Percentiles rank a stretch among this genome's conserved stretches.
phyloP scores from a whole-genome alignment of 768 basidiomycete genomes.

The Boletus fagicola region DNA sequence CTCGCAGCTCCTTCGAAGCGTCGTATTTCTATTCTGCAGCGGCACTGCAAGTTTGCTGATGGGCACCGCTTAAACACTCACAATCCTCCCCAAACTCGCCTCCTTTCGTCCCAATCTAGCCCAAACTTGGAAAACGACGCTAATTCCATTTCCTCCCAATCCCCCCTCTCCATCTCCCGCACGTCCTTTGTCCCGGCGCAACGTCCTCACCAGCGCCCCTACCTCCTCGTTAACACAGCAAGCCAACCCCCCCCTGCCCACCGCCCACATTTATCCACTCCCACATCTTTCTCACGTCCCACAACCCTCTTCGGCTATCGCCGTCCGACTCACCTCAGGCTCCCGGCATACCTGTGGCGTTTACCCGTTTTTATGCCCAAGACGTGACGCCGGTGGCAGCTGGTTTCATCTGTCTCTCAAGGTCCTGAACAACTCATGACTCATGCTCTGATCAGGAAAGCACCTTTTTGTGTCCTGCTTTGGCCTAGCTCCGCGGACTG shows the following conservation, averaged over 20 bases:
- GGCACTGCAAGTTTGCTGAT: conserved; percentile 28
- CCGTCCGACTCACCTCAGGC: conserved; percentile 1
- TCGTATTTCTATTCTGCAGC: conserved; percentile 35
- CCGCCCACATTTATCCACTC: background rate
- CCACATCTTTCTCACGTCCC: conserved; percentile 1
- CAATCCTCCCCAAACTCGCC: conserved; percentile 3
- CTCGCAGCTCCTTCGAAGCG: conserved; percentile 31
- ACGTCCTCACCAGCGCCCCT: background rate
- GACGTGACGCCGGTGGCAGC: background rate
- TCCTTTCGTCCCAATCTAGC: conserved; percentile 19
- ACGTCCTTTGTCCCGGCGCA: background rate
- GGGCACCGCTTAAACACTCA: conserved; percentile 9
- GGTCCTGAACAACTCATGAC: background rate
- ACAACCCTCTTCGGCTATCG: conserved; percentile 15
- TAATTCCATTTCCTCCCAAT: conserved; percentile 3
- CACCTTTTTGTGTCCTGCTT: background rate
- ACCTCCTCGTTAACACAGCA: background rate
- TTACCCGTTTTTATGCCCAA: background rate
- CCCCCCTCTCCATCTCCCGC: background rate
- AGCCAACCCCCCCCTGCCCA: background rate
- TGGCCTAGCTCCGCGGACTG: conserved; percentile 13
- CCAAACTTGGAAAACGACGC: conserved; percentile 5
- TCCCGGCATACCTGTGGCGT: background rate
- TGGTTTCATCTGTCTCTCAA: background rate
- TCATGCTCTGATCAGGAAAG: background rate